Base-by-base conservation (phyloP, 116 monocot genomes). In the Cymodocea nodosa region DNA sequence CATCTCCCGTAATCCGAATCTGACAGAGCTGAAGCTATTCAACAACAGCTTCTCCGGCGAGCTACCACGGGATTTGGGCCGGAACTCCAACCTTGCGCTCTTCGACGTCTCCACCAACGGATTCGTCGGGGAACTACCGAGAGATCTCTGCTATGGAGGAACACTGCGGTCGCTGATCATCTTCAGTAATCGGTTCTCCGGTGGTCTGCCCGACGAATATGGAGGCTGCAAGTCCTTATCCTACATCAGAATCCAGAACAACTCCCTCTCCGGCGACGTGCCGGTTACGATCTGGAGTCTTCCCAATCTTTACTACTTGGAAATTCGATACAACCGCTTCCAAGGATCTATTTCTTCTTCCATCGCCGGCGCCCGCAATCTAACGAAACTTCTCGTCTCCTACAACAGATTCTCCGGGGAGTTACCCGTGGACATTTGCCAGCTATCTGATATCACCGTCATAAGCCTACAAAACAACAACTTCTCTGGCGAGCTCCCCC, bases 21-120 rank as follows among this genome's bases (percentile, higher is more conserved):
- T 87, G 19, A 15, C 37, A 44, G 34, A 34, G 10, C 68, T 87
- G 68, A 80, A 83, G 80, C 75, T 87, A 39, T 83, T 87, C 76
- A 76, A 74, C 73, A 83, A 83, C 68, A 57, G 56, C 20, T 68
- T 79, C 67, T 74, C 79, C 35, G 83, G 83, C 16, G 48, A 25
- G 35, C 18, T 83, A 4, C 83, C 83, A 51, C 5, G 6, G 59
- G 72, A 75, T 22, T 67, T 87, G 11, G 87, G 87, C 17, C 52
- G 64, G 35, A 61, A 76, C 16, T 78, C 80, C 7, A 35, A 70
- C 16, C 57, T 87, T 0, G 55, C 40, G 37, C n/a, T 49, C 14
- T 39, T 87, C 62, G 83, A 87, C 55, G 49, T 83, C 14, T 80
- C 83, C 5, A 67, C 60, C 17, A 87, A 87, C 53, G 2, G 19